A percentile compares a stretch with the other conserved stretches of the same genome.
Conservation (phyloP, 345 rosid species). For the Heritiera fomes region DNA sequence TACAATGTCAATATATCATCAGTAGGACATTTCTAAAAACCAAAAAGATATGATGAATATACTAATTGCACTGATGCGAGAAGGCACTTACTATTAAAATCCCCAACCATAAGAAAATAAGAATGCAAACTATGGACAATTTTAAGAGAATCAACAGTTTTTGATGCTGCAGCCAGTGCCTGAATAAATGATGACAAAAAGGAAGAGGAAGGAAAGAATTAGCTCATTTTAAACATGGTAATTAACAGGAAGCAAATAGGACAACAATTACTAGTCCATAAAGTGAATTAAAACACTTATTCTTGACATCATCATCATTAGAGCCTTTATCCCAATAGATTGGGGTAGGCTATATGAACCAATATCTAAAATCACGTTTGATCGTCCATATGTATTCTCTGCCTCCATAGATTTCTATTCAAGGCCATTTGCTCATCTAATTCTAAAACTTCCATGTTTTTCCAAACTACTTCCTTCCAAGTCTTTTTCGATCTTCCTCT, state of each 20-base stretch:
- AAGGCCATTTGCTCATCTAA: too few relatives aligned
- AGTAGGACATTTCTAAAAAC: background rate
- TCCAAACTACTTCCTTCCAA: too few relatives aligned
- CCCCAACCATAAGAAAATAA: slow-evolving; percentile 91
- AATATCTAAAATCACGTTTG: too few relatives aligned
- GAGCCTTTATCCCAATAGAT: too few relatives aligned
- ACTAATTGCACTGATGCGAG: slow-evolving; percentile 5
- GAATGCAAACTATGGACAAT: slow-evolving; percentile 87
- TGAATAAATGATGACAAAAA: slow-evolving; percentile 37
- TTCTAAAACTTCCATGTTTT: too few relatives aligned
- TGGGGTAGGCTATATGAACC: too few relatives aligned
- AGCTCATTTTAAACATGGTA: background rate
- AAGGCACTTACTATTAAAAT: slow-evolving; percentile 63
- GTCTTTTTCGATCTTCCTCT: too few relatives aligned
- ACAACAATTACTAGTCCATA: background rate
- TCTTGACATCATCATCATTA: too few relatives aligned
- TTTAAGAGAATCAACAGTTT: slow-evolving; percentile 93
- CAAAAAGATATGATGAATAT: slow-evolving; percentile 6
- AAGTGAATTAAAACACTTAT: slow-evolving; percentile 5
- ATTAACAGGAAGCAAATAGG: background rate
- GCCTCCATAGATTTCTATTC: too few relatives aligned
- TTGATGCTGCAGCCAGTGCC: slow-evolving; percentile 97
- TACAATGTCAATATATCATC: background rate
- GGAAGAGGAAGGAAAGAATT: slow-evolving; percentile 11
- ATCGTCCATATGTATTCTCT: too few relatives aligned